Evolutionary conservation across 441 rosid genomes (phyloP).

Genomic region (Croton laevigatus): DNA sequence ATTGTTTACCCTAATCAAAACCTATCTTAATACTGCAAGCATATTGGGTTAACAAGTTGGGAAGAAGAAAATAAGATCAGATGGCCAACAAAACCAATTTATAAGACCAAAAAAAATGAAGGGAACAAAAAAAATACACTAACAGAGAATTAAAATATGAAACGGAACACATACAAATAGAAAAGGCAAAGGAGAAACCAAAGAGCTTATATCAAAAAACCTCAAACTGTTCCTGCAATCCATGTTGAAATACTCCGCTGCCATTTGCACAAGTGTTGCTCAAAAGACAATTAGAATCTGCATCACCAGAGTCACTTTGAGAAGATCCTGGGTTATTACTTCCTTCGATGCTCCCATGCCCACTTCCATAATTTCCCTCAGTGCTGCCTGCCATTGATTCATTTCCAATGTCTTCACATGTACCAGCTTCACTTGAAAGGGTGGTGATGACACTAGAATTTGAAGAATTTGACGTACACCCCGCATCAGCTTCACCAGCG

Average conservation of each 20-base stretch:
- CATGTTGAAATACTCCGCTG: conserved; percentile 23
- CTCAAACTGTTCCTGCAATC: conserved; percentile 40
- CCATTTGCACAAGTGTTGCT: conserved; percentile 26
- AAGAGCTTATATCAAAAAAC: conserved; percentile 41
- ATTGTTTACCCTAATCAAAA: too few species aligned
- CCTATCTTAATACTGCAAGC: too few species aligned
- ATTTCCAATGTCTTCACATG: conserved; percentile 37
- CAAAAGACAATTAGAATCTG: conserved; percentile 33
- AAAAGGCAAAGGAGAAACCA: neutral
- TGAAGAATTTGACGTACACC: conserved; percentile 34
- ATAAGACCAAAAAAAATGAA: neutral
- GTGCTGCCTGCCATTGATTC: conserved; percentile 39
- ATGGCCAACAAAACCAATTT: neutral
- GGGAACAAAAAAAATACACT: neutral
- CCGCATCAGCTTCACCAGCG: conserved; percentile 19
- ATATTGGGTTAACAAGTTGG: too few species aligned
- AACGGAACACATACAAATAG: neutral
- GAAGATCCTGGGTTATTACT: conserved; percentile 35
- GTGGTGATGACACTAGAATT: conserved; percentile 33
- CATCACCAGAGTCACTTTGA: conserved; percentile 45
- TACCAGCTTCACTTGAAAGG: conserved; percentile 32
- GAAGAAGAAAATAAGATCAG: neutral
- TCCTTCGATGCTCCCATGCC: conserved; percentile 39
- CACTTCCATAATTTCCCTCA: conserved; percentile 40
- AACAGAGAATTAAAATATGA: neutral